Evolutionary conservation across 495 filamentous ascomycete genomes (phyloP), one percentile per base, ranked within the genome.

Genomic region (Emericellopsis terricola): DNA sequence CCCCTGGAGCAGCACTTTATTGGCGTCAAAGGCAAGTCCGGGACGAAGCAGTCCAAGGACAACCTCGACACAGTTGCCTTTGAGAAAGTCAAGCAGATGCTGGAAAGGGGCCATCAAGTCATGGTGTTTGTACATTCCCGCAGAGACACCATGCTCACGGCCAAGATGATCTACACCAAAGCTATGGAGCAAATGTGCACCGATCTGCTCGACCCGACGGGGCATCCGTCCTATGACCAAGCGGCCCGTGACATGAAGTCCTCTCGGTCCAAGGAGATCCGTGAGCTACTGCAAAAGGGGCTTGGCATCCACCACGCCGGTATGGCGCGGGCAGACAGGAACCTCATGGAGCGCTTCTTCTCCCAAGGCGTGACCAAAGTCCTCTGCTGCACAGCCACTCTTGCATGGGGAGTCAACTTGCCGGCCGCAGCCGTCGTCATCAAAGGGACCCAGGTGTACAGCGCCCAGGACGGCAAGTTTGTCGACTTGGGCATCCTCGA

Each of bases 51-150:
- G 34, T 85, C 80, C 9, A 69, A 79, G 28, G 91, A 94, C 19
- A 94, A 94, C 38, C 56, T 99, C 35, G 89, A 99, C 45, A 57
- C 57, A 18, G 74, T 77, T 9, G 71, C 82, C 0, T 96, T 83
- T 50, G 84, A 94, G 40, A 99, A 99, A 52, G 87, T 93, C n/a
- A 75, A 73, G 37, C 79, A 79, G 28, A 94, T 94, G 89, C 62
- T 96, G 8, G 69, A 78, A 44, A 58, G 62, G 36, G 83, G 78
- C 8, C 85, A 99, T 42, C 89, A 99, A 47, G 71, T 96, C 33
- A 99, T 99, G 89, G 86, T 99, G 0, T 97, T 99, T 54, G 89
- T 99, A 2, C 89, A 99, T 50, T 92, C 86, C 2, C 70, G 89
- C 15, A 89, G 91, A 51, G 91, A 99, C 46, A 99, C 89, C 1